Evolutionary conservation across 2,329 filamentous ascomycete genomes (phyloP).

Genomic region (Aspergillus pseudonomiae): DNA sequence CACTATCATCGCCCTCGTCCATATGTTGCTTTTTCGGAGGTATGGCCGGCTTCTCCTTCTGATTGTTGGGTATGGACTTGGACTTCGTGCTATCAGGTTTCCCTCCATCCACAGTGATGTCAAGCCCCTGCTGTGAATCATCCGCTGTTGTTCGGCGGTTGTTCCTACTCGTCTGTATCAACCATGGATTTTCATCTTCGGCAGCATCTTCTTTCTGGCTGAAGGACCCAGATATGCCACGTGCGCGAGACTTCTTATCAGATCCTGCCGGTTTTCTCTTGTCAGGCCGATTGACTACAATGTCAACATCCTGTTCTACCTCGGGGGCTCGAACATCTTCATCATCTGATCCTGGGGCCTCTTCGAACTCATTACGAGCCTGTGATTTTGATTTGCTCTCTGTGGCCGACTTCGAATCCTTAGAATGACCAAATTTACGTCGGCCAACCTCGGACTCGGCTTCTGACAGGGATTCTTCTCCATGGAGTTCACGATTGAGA

Average conservation of each 20-base stretch:
- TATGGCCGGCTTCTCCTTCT: constrained; percentile 23
- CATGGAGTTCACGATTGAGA: constrained; percentile 70
- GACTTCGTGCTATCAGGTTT: constrained; percentile 18
- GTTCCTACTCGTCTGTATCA: constrained; percentile 38
- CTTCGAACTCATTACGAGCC: constrained; percentile 63
- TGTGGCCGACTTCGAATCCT: constrained; percentile 33
- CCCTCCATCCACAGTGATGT: constrained; percentile 35
- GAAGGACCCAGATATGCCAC: constrained; percentile 17
- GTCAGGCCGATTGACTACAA: constrained; percentile 33
- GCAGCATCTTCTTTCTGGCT: constrained; percentile 23
- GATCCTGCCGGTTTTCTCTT: constrained; percentile 20
- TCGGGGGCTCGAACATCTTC: constrained; percentile 33
- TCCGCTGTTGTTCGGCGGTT: constrained; percentile 33
- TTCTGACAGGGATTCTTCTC: constrained; percentile 60
- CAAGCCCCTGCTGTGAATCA: constrained; percentile 35
- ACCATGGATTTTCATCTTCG: constrained; percentile 42
- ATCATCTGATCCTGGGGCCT: constrained; percentile 56
- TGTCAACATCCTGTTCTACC: constrained; percentile 38
- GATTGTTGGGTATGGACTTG: constrained; percentile 23
- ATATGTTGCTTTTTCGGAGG: constrained; percentile 25
- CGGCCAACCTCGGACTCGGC: constrained; percentile 67
- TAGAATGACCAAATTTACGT: constrained; percentile 44
- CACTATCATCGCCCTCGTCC: constrained; percentile 50
- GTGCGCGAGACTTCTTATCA: constrained; percentile 23
- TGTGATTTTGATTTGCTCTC: constrained; percentile 30